Evolutionary conservation across 2,329 filamentous ascomycete species (phyloP).

Genomic region (Aspergillus neoniger): DNA sequence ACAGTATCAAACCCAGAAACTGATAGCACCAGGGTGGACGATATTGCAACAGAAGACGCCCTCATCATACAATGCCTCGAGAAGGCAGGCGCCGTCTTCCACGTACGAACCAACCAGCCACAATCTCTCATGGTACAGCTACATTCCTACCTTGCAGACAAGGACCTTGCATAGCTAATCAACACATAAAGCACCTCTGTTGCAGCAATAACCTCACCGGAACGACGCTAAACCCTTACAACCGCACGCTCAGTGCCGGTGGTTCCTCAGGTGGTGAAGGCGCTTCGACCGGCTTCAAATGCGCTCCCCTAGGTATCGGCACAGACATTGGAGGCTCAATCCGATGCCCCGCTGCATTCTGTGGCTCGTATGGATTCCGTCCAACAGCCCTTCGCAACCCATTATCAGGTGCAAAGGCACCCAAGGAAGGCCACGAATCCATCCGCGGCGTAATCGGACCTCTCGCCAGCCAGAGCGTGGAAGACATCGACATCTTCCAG

Average conservation of each 20-base stretch:
- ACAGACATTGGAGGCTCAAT: conserved; percentile 53
- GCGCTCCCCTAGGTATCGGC: conserved; percentile 47
- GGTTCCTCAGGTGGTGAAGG: conserved; percentile 51
- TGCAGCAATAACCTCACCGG: conserved; percentile 47
- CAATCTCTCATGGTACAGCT: conserved; percentile 42
- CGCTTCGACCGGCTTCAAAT: conserved; percentile 44
- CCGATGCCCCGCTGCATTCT: conserved; percentile 48
- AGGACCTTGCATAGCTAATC: not conserved
- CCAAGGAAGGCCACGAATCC: conserved; percentile 38
- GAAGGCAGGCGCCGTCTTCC: conserved; percentile 45
- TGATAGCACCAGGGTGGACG: conserved; percentile 34
- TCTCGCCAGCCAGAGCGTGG: conserved; percentile 29
- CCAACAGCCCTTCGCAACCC: conserved; percentile 43
- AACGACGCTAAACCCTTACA: conserved; percentile 44
- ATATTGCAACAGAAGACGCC: conserved; percentile 39
- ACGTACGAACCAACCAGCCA: conserved; percentile 48
- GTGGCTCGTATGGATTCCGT: conserved; percentile 47
- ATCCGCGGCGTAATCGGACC: conserved; percentile 40
- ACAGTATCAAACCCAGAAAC: not conserved
- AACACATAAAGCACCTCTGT: conserved; percentile 33
- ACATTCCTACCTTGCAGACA: not conserved
- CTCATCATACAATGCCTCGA: conserved; percentile 34
- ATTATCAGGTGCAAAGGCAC: conserved; percentile 29
- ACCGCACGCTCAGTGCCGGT: conserved; percentile 42
- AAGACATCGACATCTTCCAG: conserved; percentile 43